Evolutionary conservation across 2,329 filamentous ascomycete species (phyloP), one percentile per base, ranked within the genome.

Genomic region (Calonectria multiphialidica): DNA sequence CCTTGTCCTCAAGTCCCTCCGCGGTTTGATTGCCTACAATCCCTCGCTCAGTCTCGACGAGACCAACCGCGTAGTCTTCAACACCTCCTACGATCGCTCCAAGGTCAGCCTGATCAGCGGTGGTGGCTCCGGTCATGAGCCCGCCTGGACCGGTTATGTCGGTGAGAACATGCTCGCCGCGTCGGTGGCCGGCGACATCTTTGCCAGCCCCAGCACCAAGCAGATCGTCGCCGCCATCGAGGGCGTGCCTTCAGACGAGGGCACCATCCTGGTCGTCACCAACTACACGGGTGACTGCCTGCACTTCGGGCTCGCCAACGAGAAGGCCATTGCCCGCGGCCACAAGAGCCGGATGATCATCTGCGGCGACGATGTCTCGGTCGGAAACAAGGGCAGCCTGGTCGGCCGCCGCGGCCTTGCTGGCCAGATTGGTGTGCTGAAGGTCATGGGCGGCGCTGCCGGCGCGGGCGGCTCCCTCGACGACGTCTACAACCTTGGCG

Each of bases 221-320:
- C 93, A 95, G 80, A 90, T 95, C 67, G 86, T 92, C 57, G 86
- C 89, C 77, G 92, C 91, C 63, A 90, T 94, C 21, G 86, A 91
- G 76, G 86, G 90, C 62, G 89, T 93, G 0, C 88, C 91, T 42
- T 89, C 88, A 2, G 66, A 75, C 18, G 71, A 76, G 70, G 93
- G 93, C 8, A 91, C 94, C 1, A 82, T 95, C 40, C 88, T 95
- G 9, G 89, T 94, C 23, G 91, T 94, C 10, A 94, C 94, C 88
- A 95, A 95, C 80, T 94, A 94, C 79, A 94, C 92, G 0, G 91
- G 91, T 15, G 91, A 92, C 80, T 89, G 94, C 61, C 84, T 95
- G 71, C 94, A 95, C 55, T 76, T 76, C 42, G 75, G 75, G 0
- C 70, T 76, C 5, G 75, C 75, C 3, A 88, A 88, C 63, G 90